Evolutionary conservation across 176 grass and related monocot species (phyloP), one percentile per base, ranked within the genome.

Genomic region (Metroxylon sagu): DNA sequence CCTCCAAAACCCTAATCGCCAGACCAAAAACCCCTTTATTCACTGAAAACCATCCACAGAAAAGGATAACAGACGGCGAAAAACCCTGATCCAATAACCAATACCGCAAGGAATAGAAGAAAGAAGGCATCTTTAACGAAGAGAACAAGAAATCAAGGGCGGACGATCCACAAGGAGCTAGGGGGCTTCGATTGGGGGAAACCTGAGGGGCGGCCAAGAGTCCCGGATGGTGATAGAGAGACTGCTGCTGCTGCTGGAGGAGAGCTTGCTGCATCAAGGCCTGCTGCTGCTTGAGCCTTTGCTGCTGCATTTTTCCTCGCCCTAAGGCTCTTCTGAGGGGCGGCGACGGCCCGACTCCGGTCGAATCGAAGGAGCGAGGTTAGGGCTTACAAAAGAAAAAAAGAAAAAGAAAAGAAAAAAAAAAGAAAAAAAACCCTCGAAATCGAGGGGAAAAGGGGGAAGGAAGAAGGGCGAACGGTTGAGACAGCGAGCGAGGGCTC

Each of bases 191-290:
- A 77, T 58, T 18, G 54, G 43, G 52, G 5, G 14, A 14, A 69
- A 83, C 93, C 84, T 82, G 87, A 66, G 87, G 83, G 39, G 93
- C 69, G 17, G 93, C 78, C 19, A 97, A 69, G 83, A 90, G 87
- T 30, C 87, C 87, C 28, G 92, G 87, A 50, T 89, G 89, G 68
- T 74, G 70, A 73, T 91, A 97, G 59, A 91, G 25, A 2, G 83
- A 77, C 35, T 43, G 35, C 59, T 83, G 72, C 55, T 76, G 86
- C 75, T 74, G 87, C 63, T 64, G 85, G 14, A 65, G 62, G 23
- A 65, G 48, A 6, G 62, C 48, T 48, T 65, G 62, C 25, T 65
- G 62, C 62, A 63, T 63, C 60, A 63, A 19, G 19, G 48, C 62
- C 49, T 83, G 85, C n/a, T 89, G 86, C 53, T 91, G 80, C 68